A percentile compares a stretch with the other conserved stretches of the same genome.
Conservation (phyloP, 2,329 filamentous ascomycete species). For the Stachybotrys elegans region DNA sequence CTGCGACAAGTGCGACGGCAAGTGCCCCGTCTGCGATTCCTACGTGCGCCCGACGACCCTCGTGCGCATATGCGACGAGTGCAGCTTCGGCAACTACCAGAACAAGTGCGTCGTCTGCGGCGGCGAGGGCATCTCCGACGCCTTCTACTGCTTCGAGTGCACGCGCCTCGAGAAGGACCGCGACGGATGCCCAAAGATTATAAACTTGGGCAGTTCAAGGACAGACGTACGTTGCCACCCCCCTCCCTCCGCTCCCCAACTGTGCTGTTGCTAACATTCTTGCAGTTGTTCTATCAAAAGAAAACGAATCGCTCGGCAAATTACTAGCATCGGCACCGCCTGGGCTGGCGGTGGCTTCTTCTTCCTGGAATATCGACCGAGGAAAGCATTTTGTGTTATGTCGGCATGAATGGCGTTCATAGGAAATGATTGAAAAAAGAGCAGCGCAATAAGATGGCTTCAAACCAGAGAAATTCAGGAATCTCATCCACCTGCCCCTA, state of each 20-base stretch:
- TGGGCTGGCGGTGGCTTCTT: no score
- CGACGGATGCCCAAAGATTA: constrained; percentile 98
- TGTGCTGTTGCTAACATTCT: constrained; percentile 19
- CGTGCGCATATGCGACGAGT: constrained; percentile 98
- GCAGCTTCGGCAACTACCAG: constrained; percentile 98
- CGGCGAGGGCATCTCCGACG: constrained; percentile 95
- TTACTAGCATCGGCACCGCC: constrained; percentile 47
- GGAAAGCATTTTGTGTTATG: no score
- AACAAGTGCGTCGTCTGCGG: constrained; percentile 99
- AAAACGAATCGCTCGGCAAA: constrained; percentile 57
- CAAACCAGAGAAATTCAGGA: no score
- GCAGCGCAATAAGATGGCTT: no score
- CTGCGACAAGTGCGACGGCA: constrained; percentile 99
- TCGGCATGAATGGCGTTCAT: no score
- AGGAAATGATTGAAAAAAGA: no score
- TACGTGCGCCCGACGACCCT: constrained; percentile 98
- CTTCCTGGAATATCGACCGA: no score
- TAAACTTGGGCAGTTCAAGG: constrained; percentile 91
- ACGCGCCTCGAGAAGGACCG: constrained; percentile 94
- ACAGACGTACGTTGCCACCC: constrained; percentile 65
- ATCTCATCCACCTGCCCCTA: no score
- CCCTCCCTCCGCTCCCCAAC: constrained; percentile 17
- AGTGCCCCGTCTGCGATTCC: constrained; percentile 97
- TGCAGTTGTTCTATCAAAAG: constrained; percentile 59
- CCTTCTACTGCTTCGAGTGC: constrained; percentile 99